These are phyloP conservation scores for Alternaria sp. DNA, from an alignment of 2,329 filamentous ascomycete species.

Conservation along the genomic window DNA sequence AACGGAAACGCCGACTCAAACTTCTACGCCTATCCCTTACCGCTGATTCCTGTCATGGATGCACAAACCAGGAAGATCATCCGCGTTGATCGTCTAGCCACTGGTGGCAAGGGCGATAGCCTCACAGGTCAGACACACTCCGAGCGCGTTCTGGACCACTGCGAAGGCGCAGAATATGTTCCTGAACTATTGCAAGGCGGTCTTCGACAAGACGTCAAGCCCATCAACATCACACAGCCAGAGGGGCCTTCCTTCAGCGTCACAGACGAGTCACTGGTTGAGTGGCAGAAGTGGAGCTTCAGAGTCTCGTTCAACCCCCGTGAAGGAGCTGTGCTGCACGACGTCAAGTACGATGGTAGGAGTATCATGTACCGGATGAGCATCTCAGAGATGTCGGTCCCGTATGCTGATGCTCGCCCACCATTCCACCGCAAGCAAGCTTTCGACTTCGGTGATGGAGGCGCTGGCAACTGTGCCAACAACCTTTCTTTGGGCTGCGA, in stretches of 20 bases:
- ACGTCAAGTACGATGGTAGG: constrained; percentile 70
- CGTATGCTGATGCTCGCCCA: constrained; percentile 68
- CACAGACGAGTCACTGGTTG: constrained; percentile 50
- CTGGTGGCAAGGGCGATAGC: constrained; percentile 47
- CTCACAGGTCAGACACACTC: constrained; percentile 48
- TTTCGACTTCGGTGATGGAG: constrained; percentile 74
- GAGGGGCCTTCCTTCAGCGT: constrained; percentile 72
- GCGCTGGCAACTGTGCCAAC: constrained; percentile 70
- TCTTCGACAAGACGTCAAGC: constrained; percentile 60
- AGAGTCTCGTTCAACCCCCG: constrained; percentile 49
- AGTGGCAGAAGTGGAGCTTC: constrained; percentile 57
- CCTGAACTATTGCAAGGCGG: constrained; percentile 49
- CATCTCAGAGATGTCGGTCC: constrained; percentile 72
- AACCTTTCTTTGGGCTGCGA: constrained; percentile 72
- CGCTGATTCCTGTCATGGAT: constrained; percentile 48
- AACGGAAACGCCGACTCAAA: constrained; percentile 53
- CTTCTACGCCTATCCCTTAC: constrained; percentile 50
- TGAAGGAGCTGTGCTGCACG: constrained; percentile 74
- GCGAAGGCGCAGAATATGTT: constrained; percentile 59
- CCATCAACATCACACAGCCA: constrained; percentile 74
- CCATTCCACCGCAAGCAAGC: constrained; percentile 74
- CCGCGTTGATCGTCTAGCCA: constrained; percentile 46
- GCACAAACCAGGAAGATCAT: constrained; percentile 43
- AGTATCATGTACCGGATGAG: constrained; percentile 71
- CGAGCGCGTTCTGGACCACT: constrained; percentile 54